A percentile compares a stretch with the other conserved stretches of the same genome.
These are phyloP conservation scores for Batkoa obscura DNA, from an alignment of 371 early-diverging fungal species.

Conservation along the genomic window DNA sequence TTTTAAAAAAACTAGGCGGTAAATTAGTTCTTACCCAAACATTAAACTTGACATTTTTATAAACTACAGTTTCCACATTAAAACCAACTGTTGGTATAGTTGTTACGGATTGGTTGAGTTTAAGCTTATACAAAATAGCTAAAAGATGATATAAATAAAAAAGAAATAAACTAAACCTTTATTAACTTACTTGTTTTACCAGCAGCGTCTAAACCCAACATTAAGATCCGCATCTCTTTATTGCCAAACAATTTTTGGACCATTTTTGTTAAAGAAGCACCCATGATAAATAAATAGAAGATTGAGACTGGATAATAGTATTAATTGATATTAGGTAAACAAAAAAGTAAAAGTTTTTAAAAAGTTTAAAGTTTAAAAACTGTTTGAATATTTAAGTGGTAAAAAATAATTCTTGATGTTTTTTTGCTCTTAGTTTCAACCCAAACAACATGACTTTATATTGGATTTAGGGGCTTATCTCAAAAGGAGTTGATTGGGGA, in stretches of 20 bases:
- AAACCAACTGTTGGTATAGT: constrained; percentile 83
- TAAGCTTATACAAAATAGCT: constrained; percentile 79
- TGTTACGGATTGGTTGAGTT: constrained; percentile 64
- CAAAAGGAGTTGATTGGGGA: no score
- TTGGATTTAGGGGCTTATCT: no score
- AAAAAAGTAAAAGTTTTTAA: background rate
- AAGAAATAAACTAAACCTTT: background rate
- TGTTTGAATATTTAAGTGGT: no score
- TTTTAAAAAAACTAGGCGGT: background rate
- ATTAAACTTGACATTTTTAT: constrained; percentile 79
- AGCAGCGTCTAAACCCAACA: constrained; percentile 83
- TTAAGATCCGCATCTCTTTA: constrained; percentile 75
- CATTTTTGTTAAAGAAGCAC: constrained; percentile 30
- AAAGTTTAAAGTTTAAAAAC: background rate
- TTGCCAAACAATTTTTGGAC: constrained; percentile 50
- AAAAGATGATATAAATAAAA: background rate
- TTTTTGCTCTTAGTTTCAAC: no score
- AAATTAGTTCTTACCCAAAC: constrained; percentile 40
- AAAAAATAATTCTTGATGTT: no score
- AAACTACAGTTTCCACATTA: constrained; percentile 70
- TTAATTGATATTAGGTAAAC: background rate
- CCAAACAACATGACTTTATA: no score
- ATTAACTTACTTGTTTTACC: constrained; percentile 72
- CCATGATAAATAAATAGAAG: constrained; percentile 16
- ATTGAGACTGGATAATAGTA: background rate